Conservation (phyloP, 345 rosid species). For the Eucalyptus grandis region DNA sequence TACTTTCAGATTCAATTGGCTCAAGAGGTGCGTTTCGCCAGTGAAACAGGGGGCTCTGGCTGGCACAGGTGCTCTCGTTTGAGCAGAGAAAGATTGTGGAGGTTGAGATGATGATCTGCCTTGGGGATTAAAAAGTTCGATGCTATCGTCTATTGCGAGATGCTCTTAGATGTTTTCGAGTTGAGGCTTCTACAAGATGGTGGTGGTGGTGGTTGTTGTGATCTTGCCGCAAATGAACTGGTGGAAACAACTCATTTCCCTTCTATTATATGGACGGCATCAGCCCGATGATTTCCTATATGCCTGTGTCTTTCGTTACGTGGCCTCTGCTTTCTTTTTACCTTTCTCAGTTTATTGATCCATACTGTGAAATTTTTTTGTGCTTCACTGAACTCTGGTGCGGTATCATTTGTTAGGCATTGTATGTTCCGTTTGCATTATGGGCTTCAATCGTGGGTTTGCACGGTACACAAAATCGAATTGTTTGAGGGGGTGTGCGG, state of each 20-base stretch:
- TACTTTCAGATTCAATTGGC: conserved; percentile 5
- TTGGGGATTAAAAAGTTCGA: neutral
- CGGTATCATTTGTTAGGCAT: neutral
- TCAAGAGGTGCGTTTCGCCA: conserved; percentile 10
- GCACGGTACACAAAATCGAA: neutral
- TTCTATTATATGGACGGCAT: neutral
- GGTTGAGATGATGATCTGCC: neutral
- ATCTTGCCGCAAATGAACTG: neutral
- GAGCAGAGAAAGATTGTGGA: neutral
- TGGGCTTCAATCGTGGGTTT: neutral
- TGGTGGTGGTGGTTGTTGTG: too few relatives aligned
- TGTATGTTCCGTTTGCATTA: neutral
- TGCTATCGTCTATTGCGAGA: neutral
- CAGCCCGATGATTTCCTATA: neutral
- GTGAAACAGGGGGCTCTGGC: conserved; percentile 8
- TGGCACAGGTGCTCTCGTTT: neutral
- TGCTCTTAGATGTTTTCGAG: neutral
- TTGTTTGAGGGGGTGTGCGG: neutral
- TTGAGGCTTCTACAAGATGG: too few relatives aligned
- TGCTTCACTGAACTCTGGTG: neutral
- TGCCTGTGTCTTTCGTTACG: neutral
- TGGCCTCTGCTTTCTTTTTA: neutral
- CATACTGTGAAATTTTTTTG: neutral
- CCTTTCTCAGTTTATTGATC: neutral
- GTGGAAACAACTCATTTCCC: neutral